These are phyloP conservation scores for Aureobasidium subglaciale DNA, from an alignment of 2,329 filamentous ascomycete species.

Conservation along the genomic window DNA sequence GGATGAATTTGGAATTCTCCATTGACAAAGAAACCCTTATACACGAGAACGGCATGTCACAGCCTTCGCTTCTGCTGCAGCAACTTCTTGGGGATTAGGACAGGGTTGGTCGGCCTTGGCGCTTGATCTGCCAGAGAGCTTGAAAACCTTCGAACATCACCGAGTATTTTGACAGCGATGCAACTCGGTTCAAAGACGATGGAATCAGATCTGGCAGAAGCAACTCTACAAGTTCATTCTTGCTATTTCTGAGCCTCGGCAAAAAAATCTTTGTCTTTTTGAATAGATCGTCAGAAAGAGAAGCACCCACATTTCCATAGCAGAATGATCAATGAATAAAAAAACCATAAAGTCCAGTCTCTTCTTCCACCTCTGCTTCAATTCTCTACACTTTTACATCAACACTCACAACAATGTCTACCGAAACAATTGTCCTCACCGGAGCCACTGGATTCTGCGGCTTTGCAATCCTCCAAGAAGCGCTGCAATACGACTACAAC, in stretches of 20 bases:
- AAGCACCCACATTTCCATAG: not conserved
- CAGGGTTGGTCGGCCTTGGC: not conserved
- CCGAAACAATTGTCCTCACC: conserved; percentile 28
- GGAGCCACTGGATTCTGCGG: conserved; percentile 35
- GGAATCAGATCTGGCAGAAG: too few relatives aligned
- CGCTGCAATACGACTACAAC: conserved; percentile 31
- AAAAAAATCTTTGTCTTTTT: too few relatives aligned
- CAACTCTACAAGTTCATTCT: not conserved
- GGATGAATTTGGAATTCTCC: not conserved
- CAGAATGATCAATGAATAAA: not conserved
- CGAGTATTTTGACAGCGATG: too few relatives aligned
- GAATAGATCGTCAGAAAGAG: not conserved
- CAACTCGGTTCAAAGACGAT: not conserved
- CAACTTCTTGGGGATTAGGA: not conserved
- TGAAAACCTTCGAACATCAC: too few relatives aligned
- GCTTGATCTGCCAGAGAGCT: too few relatives aligned
- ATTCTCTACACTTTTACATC: not conserved
- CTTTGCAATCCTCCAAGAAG: conserved; percentile 27
- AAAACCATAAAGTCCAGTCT: not conserved
- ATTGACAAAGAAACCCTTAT: too few relatives aligned
- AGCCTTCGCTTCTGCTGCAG: too few relatives aligned
- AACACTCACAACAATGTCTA: not conserved
- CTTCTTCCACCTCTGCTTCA: not conserved
- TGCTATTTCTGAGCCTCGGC: too few relatives aligned
- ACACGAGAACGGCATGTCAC: too few relatives aligned